Base-by-base conservation (phyloP, 2,329 filamentous ascomycete species). In the Cordyceps cicadae region DNA sequence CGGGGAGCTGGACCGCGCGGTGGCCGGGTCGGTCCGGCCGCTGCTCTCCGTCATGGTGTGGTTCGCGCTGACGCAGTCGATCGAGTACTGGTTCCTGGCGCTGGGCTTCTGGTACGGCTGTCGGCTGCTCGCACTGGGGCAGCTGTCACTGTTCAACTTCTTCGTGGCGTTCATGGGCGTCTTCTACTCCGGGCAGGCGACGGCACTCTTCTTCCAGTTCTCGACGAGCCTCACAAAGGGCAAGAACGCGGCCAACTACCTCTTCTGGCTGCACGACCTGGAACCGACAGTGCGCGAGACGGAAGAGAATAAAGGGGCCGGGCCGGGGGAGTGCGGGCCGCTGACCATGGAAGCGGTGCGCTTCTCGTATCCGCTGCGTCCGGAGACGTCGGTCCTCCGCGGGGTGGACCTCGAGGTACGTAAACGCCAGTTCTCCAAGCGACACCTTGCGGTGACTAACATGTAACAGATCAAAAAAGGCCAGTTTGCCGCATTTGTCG, bases 291-390 rank as follows among this genome's bases (percentile, higher is more conserved):
- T 79, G 29, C 70, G 69, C 24, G 76, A 78, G 62, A 80, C 74
- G 0, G 65, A 69, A 1, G 67, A 75, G 37, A 79, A 79, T 66
- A 64, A 65, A 11, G 66, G 72, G 34, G 71, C 69, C 1, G 71
- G 70, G 0, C 77, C 77, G 1, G 70, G 69, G 17, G 65, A 69
- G 1, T 71, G 69, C 39, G 63, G 63, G 54, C 72, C 73, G 0
- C 74, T 87, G 2, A 73, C 77, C 15, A 78, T 87, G 62, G 74
- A 77, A 8, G 71, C 81, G 37, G 77, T 88, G n/a, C 74, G 78
- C 24, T 89, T 90, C 68, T 77, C 83, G 2, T 90, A 89, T 64
- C 85, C 86, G 3, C 66, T 76, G 57, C 70, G 77, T 26, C 72
- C 75, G 26, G 66, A 75, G 59, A 67, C 71, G 0, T 68, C 72